Percentiles rank a stretch among this genome's conserved stretches.
phyloP scores from a whole-genome alignment of 2,329 filamentous ascomycete genomes.

The Cordyceps fumosorosea region DNA sequence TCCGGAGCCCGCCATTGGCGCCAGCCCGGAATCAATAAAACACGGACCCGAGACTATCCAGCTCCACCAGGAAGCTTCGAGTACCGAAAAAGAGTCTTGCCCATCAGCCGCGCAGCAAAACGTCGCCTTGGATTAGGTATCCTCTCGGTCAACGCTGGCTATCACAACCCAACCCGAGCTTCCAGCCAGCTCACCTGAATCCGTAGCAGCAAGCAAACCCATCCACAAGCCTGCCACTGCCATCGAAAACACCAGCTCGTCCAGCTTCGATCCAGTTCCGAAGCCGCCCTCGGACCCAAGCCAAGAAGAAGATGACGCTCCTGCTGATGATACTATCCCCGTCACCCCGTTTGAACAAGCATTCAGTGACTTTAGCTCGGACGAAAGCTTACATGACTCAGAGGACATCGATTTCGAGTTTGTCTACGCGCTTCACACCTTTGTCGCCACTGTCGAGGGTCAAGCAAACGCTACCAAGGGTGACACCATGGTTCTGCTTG shows the following conservation, averaged over 20 bases:
- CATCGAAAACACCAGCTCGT: background rate
- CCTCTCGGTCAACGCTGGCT: background rate
- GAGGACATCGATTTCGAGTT: constrained; percentile 99
- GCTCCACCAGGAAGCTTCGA: background rate
- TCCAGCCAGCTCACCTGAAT: background rate
- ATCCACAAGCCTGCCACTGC: background rate
- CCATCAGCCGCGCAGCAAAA: background rate
- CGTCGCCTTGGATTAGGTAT: background rate
- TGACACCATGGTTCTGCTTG: constrained; percentile 95
- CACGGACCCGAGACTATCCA: background rate
- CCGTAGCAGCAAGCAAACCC: background rate
- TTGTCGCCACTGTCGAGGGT: constrained; percentile 94
- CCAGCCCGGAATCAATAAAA: background rate
- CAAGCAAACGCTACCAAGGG: constrained; percentile 98
- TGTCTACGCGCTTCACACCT: constrained; percentile 96
- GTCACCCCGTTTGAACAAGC: constrained; percentile 48
- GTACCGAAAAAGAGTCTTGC: background rate
- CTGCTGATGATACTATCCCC: constrained; percentile 54
- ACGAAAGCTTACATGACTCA: constrained; percentile 82
- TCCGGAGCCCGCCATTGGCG: background rate
- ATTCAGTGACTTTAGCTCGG: constrained; percentile 65
- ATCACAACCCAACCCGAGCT: background rate
- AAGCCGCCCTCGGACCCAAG: background rate
- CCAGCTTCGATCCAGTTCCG: background rate
- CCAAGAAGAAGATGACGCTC: constrained; percentile 33